A percentile compares a stretch with the other conserved stretches of the same genome.
Evolutionary conservation across 495 filamentous ascomycete genomes (phyloP).

Genomic region (Xylaria intraflava): DNA sequence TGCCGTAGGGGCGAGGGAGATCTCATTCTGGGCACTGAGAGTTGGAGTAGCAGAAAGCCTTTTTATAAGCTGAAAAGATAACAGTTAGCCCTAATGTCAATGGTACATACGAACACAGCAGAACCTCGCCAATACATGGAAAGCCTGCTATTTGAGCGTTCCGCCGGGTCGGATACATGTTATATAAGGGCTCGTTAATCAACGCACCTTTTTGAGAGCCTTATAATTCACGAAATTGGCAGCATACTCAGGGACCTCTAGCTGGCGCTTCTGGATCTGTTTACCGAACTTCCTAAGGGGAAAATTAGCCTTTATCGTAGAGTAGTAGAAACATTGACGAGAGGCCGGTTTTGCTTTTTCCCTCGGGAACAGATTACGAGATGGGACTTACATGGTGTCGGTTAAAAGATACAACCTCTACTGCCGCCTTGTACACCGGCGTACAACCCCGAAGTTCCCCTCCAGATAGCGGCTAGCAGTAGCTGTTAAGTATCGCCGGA

Average conservation of each 20-base stretch:
- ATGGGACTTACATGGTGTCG: conserved; percentile 27
- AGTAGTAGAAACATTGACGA: not conserved
- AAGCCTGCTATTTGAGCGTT: not conserved
- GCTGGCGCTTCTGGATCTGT: conserved; percentile 95
- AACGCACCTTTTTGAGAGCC: conserved; percentile 85
- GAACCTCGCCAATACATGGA: not conserved
- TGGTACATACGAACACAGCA: not conserved
- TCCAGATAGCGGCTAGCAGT: not conserved
- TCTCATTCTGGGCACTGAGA: conserved; percentile 64
- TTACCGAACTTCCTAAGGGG: conserved; percentile 93
- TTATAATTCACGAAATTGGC: conserved; percentile 99
- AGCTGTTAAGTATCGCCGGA: conserved; percentile 3
- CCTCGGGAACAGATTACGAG: not conserved
- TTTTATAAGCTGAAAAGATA: conserved; percentile 81
- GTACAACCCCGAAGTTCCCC: not conserved
- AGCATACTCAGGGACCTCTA: conserved; percentile 98
- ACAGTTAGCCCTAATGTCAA: conserved; percentile 17
- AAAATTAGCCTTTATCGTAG: not conserved
- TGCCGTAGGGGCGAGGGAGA: conserved; percentile 36
- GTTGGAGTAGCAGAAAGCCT: conserved; percentile 86
- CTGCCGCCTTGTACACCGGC: not conserved
- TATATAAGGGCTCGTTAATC: not conserved
- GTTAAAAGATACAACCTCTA: conserved; percentile 1
- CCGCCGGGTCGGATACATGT: not conserved
- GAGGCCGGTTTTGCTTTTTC: not conserved